Evolutionary conservation across 805 yeast species (phyloP).

Genomic region (Candida jianshihensis): DNA sequence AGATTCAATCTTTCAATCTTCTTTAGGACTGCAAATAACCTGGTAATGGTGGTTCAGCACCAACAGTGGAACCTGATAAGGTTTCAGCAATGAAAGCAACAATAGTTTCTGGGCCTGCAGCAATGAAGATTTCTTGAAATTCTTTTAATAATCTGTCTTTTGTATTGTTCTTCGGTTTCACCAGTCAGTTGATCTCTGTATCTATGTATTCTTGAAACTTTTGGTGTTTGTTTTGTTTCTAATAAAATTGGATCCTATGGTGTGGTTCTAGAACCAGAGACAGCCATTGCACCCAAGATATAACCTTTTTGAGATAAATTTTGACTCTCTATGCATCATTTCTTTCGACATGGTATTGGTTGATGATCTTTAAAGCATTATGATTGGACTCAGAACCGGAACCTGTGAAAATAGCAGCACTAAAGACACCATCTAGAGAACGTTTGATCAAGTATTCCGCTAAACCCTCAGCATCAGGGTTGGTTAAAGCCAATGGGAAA

Average conservation of each 20-base stretch:
- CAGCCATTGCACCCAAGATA: conserved; percentile 38
- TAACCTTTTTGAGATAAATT: conserved; percentile 37
- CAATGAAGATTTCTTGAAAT: conserved; percentile 34
- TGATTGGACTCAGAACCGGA: conserved; percentile 68
- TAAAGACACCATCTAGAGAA: conserved; percentile 37
- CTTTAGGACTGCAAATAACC: conserved; percentile 40
- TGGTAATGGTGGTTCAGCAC: conserved; percentile 35
- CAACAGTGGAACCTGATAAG: conserved; percentile 39
- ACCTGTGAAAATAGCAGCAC: conserved; percentile 40
- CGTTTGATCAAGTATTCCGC: conserved; percentile 36
- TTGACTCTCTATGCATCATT: conserved; percentile 36
- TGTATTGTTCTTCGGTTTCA: conserved; percentile 34
- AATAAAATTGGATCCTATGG: neutral
- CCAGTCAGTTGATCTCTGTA: conserved; percentile 22
- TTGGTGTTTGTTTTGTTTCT: neutral
- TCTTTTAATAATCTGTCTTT: conserved; percentile 31
- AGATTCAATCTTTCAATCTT: conserved; percentile 29
- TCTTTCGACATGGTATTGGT: conserved; percentile 36
- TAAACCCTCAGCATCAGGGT: conserved; percentile 33
- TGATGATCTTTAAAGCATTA: conserved; percentile 52
- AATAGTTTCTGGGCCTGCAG: conserved; percentile 36
- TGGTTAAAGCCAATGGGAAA: conserved; percentile 26
- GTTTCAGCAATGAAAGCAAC: conserved; percentile 40
- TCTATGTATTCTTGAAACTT: conserved; percentile 16
- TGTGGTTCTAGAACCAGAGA: conserved; percentile 26